Evolutionary conservation across 768 basidiomycete species (phyloP).

Genomic region (Udeniomyces megalosporus): DNA sequence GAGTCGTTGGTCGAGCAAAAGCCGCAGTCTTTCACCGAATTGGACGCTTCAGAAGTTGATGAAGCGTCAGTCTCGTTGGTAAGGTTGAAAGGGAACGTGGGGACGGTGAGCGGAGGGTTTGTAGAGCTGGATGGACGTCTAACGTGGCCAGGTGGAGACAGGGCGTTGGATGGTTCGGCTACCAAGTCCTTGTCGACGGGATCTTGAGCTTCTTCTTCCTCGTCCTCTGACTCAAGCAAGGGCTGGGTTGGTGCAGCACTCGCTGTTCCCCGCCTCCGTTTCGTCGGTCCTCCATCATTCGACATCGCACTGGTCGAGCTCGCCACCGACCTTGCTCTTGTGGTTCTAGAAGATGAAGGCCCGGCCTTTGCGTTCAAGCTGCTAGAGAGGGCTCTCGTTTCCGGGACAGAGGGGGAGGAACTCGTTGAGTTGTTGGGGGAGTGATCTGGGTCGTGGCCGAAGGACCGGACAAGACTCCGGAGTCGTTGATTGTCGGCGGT

Average conservation of each 20-base stretch:
- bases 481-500: not conserved
- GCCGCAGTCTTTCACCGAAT: conserved; percentile 44
- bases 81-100: not conserved
- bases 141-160: no score
- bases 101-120: not conserved
- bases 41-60: not conserved
- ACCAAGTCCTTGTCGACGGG: no score
- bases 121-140: no score
- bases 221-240: not conserved
- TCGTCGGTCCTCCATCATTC: not conserved
- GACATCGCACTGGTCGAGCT: not conserved
- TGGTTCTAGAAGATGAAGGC: not conserved
- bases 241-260: not conserved
- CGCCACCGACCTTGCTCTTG: not conserved
- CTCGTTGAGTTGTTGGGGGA: not conserved
- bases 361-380: not conserved
- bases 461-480: not conserved
- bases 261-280: no score
- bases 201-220: not conserved
- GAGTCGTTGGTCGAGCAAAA: conserved; percentile 49
- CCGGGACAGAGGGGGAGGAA: not conserved
- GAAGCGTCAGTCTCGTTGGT: not conserved
- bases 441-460: conserved; percentile 5
- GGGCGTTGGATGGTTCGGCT: no score
- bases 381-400: no score